phyloP scores from a whole-genome alignment of 306 rosid genomes.

The Glycine latifolia region DNA sequence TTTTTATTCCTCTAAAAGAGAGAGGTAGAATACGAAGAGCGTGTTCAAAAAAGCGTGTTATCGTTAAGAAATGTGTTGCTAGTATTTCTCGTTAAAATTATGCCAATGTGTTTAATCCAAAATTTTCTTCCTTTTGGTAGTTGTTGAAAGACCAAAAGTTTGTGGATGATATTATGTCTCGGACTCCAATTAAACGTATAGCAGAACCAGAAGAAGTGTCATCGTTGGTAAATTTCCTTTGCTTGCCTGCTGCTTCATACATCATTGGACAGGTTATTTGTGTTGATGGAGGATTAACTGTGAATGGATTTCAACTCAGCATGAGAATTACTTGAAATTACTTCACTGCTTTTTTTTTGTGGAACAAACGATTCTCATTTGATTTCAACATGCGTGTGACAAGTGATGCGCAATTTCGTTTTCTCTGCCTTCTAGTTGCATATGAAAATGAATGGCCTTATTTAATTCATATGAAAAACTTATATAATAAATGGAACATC shows the following conservation, averaged over 20 bases:
- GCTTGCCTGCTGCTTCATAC: slow-evolving; percentile 88
- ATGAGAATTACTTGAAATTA: slow-evolving; percentile 48
- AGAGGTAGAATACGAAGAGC: too few species aligned
- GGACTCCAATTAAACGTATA: slow-evolving; percentile 71
- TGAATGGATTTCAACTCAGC: slow-evolving; percentile 63
- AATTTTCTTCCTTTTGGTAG: too few species aligned
- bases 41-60: too few species aligned
- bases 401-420: neutral
- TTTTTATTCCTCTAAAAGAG: neutral
- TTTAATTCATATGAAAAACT: neutral
- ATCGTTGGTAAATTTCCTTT: slow-evolving; percentile 78
- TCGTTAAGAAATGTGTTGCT: neutral
- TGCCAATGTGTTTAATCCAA: neutral
- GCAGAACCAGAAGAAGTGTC: slow-evolving; percentile 83
- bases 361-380: slow-evolving; percentile 26
- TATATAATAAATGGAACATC: neutral
- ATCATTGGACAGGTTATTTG: slow-evolving; percentile 79
- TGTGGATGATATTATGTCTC: slow-evolving; percentile 54
- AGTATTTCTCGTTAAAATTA: neutral
- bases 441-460: neutral
- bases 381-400: neutral
- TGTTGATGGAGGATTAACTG: slow-evolving; percentile 87
- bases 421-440: neutral
- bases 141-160: slow-evolving; percentile 54
- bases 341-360: too few species aligned